Conservation (phyloP, 371 early-diverging fungal species). For the Rhizopus microsporus region DNA sequence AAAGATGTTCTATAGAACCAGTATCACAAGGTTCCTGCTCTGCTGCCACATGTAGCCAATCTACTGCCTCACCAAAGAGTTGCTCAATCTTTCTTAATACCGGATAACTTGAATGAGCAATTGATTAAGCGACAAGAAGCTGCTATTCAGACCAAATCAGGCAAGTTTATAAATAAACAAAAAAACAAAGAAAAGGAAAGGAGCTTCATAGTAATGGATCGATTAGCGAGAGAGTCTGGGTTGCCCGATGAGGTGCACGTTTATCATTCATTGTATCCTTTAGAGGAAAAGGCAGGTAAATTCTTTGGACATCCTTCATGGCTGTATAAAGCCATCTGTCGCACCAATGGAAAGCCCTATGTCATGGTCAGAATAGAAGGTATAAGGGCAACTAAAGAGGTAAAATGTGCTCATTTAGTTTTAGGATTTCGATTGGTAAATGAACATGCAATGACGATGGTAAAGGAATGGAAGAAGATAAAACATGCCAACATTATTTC, state of each 20-base stretch:
- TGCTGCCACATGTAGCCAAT: slow-evolving; percentile 73
- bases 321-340: slow-evolving; percentile 77
- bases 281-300: slow-evolving; percentile 60
- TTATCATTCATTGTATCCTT: slow-evolving; percentile 73
- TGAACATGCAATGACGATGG: slow-evolving; percentile 74
- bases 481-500: slow-evolving; percentile 79
- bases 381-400: slow-evolving; percentile 27
- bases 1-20: slow-evolving; percentile 51
- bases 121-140: slow-evolving; percentile 75
- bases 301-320: slow-evolving; percentile 71
- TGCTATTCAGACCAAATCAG: slow-evolving; percentile 56
- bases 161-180: slow-evolving; percentile 34
- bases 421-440: slow-evolving; percentile 70
- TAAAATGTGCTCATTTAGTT: neutral
- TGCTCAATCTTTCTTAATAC: slow-evolving; percentile 79
- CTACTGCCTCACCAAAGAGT: slow-evolving; percentile 74
- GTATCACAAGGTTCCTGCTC: slow-evolving; percentile 75
- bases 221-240: slow-evolving; percentile 50
- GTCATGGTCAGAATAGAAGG: slow-evolving; percentile 78
- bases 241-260: slow-evolving; percentile 77
- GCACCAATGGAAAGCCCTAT: slow-evolving; percentile 79
- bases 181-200: too few species aligned
- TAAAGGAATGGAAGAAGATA: slow-evolving; percentile 81
- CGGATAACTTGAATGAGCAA: slow-evolving; percentile 79
- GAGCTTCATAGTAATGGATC: neutral